Evolutionary conservation across 805 yeast genomes (phyloP), one percentile per base, ranked within the genome.

Genomic region (Lipomyces mesembrius): DNA sequence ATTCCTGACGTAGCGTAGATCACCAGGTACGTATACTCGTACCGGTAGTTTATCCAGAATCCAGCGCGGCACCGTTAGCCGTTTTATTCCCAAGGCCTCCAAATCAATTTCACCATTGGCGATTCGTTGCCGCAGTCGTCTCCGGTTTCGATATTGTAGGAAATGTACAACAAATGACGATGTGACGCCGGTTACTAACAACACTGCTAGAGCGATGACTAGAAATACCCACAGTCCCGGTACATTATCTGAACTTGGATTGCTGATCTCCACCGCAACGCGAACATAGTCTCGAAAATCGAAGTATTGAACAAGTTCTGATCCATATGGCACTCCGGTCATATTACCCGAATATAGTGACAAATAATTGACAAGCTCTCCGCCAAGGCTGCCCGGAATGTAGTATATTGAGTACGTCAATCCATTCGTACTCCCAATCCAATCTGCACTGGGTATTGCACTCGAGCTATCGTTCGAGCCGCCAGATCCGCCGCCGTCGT

Each of bases 211-310:
- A 25, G 68, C 71, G n/a, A 69, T 60, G 27, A 65, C 61, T 17
- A 69, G 52, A 43, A 64, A 69, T 8, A 65, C 61, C 72, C 72
- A 69, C 34, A 68, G 59, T 1, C 65, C 64, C 25, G 72, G 66
- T 12, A 69, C 14, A 5, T 51, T 32, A 27, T 49, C 22, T 6
- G 61, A 27, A 12, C 27, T 14, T 3, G 63, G 63, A 11, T 35
- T 37, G 25, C 60, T 60, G 59, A 69, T 59, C 54, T 69, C 68
- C 35, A 58, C 63, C 4, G 59, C 68, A 43, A 69, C 71, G 17
- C 72, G 70, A 25, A 64, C 72, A 27, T 69, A 69, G 63, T 67
- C 71, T 2, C 71, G 66, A 43, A 59, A 57, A 49, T 67, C 71
- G 51, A 43, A 69, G 58, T 64, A 58, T 6, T 53, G 17, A 2